Percentiles rank a stretch among this genome's conserved stretches.
Evolutionary conservation across 1,284 basidiomycete species (phyloP).

Genomic region (Laetiporus sulphureus): DNA sequence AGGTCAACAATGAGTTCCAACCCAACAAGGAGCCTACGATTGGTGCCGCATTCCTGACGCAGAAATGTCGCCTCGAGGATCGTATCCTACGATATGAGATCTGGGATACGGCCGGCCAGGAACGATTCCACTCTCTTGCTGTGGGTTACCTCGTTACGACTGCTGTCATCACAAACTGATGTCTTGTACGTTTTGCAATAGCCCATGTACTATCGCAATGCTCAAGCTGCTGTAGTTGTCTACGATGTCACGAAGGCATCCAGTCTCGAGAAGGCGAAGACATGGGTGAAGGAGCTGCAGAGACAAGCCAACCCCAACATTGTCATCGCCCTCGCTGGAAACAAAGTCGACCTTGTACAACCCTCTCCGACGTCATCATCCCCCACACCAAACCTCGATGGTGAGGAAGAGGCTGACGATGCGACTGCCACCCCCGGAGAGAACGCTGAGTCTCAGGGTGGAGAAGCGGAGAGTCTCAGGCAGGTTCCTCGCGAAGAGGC

Average conservation of each 20-base stretch:
- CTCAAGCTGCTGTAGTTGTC: slow-evolving; percentile 96
- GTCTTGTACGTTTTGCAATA: no score
- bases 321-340: slow-evolving; percentile 94
- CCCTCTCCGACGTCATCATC: slow-evolving; percentile 49
- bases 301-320: slow-evolving; percentile 99
- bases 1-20: slow-evolving; percentile 91
- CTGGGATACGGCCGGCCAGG: slow-evolving; percentile 95
- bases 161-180: slow-evolving; percentile 2
- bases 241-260: slow-evolving; percentile 95
- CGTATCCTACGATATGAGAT: slow-evolving; percentile 93
- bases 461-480: slow-evolving; percentile 64
- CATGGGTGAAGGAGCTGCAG: slow-evolving; percentile 99
- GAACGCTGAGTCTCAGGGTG: slow-evolving; percentile 36
- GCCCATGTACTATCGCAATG: slow-evolving; percentile 99
- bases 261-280: slow-evolving; percentile 98
- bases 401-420: slow-evolving; percentile 81
- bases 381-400: slow-evolving; percentile 45
- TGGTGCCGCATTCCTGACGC: slow-evolving; percentile 89
- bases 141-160: slow-evolving; percentile 36
- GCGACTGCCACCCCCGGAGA: slow-evolving; percentile 82
- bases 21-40: slow-evolving; percentile 98
- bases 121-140: slow-evolving; percentile 90
- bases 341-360: slow-evolving; percentile 93
- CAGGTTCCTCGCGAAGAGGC: slow-evolving; percentile 94
- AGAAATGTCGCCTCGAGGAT: slow-evolving; percentile 88